Evolutionary conservation across 352 stramenopile genomes (phyloP).

Genomic region (Halophytophthora polymorphica): DNA sequence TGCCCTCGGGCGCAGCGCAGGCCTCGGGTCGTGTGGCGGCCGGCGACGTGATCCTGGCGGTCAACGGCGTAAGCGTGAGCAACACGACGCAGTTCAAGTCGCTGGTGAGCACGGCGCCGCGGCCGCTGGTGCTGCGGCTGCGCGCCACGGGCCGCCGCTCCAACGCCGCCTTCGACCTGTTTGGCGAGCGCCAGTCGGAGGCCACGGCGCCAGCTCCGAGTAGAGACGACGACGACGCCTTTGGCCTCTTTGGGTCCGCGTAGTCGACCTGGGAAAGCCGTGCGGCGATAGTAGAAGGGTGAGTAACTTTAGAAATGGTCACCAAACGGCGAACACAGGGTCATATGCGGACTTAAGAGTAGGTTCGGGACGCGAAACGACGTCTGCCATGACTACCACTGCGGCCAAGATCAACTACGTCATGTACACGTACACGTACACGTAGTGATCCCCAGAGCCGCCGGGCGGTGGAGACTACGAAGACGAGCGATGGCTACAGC

Average conservation of each 20-base stretch:
- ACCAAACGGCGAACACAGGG: no score
- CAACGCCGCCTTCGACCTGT: constrained; percentile 58
- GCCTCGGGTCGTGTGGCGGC: constrained; percentile 46
- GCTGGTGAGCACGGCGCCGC: constrained; percentile 51
- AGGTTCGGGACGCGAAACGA: no score
- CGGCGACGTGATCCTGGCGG: constrained; percentile 69
- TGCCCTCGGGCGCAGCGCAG: constrained; percentile 51
- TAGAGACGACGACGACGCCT: constrained; percentile 1
- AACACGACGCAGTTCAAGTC: constrained; percentile 75
- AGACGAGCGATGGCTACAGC: no score
- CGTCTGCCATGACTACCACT: no score
- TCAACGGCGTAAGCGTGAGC: constrained; percentile 59
- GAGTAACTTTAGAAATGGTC: no score
- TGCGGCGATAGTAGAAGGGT: no score
- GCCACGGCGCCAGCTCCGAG: background rate
- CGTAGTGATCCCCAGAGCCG: no score
- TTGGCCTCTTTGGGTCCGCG: constrained; percentile 26
- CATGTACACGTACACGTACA: no score
- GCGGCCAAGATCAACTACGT: no score
- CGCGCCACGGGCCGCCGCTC: constrained; percentile 38
- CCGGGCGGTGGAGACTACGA: no score
- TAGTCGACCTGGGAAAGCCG: background rate
- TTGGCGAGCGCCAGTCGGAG: constrained; percentile 44
- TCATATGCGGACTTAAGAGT: no score
- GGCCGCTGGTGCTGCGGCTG: constrained; percentile 73